Conservation (phyloP, 106 monocot species). For the Dioscorea dumetorum region DNA sequence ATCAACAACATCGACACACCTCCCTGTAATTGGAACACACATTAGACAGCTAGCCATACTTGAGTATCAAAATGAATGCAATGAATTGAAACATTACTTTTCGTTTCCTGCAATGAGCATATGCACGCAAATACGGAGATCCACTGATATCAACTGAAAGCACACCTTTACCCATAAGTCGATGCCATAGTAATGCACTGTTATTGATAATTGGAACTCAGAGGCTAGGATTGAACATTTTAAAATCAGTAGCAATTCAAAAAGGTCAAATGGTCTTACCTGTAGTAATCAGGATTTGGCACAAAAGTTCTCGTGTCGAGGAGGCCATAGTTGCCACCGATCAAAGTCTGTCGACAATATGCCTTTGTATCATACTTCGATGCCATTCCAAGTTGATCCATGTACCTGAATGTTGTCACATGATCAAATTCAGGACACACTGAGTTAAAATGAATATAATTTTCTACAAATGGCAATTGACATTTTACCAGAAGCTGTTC, state of each 20-base stretch:
- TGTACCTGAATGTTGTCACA: conserved; percentile 45
- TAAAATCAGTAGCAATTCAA: background rate
- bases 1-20: conserved; percentile 52
- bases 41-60: background rate
- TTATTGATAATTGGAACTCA: background rate
- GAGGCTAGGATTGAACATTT: background rate
- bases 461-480: background rate
- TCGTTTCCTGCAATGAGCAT: conserved; percentile 69
- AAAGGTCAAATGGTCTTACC: conserved; percentile 22
- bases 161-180: conserved; percentile 75
- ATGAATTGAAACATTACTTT: conserved; percentile 18
- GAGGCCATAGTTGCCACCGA: conserved; percentile 90
- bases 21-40: conserved; percentile 10
- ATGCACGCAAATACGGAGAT: conserved; percentile 68
- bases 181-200: conserved; percentile 79
- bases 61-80: background rate
- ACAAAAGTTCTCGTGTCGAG: conserved; percentile 65
- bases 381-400: conserved; percentile 92
- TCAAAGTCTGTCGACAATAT: conserved; percentile 71
- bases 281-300: conserved; percentile 95
- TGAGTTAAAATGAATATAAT: background rate
- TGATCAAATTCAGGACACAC: background rate
- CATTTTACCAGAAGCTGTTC: conserved; percentile 77
- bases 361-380: conserved; percentile 61
- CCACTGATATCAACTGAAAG: conserved; percentile 51